Evolutionary conservation across 2,329 filamentous ascomycete species (phyloP).

Genomic region (Fusarium metavorans): DNA sequence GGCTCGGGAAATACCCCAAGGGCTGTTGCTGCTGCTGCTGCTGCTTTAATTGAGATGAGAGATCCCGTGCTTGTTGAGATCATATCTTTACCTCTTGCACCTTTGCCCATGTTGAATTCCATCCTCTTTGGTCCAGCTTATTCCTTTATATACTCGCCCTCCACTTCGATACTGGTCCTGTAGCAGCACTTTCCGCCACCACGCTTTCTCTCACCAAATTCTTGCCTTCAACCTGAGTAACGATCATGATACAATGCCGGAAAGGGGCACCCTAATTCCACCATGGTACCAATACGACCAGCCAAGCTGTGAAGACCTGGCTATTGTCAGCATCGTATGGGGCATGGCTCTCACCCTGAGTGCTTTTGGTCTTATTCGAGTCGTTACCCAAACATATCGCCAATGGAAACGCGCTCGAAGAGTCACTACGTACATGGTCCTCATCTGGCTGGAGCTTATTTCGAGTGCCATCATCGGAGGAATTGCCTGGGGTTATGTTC

Average conservation of each 20-base stretch:
- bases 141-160: not conserved
- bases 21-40: constrained; percentile 6
- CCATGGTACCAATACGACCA: constrained; percentile 38
- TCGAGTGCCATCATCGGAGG: constrained; percentile 50
- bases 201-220: not conserved
- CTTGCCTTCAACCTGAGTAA: not conserved
- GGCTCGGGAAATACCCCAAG: constrained; percentile 13
- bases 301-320: constrained; percentile 46
- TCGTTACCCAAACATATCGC: constrained; percentile 49
- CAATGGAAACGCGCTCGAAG: constrained; percentile 48
- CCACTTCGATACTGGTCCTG: not conserved
- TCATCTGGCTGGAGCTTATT: constrained; percentile 56
- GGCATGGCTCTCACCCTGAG: constrained; percentile 54
- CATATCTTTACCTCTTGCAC: constrained; percentile 26
- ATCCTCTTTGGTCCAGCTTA: not conserved
- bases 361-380: constrained; percentile 50
- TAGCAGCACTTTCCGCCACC: not conserved
- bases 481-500: constrained; percentile 52
- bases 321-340: constrained; percentile 52
- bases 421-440: constrained; percentile 52
- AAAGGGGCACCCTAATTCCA: constrained; percentile 38
- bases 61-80: constrained; percentile 10
- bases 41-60: constrained; percentile 15
- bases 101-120: constrained; percentile 2
- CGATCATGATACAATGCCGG: constrained; percentile 40